Evolutionary conservation across 225 moss, liverwort and hornwort genomes (phyloP).

Genomic region (Sphagnum tenellum): DNA sequence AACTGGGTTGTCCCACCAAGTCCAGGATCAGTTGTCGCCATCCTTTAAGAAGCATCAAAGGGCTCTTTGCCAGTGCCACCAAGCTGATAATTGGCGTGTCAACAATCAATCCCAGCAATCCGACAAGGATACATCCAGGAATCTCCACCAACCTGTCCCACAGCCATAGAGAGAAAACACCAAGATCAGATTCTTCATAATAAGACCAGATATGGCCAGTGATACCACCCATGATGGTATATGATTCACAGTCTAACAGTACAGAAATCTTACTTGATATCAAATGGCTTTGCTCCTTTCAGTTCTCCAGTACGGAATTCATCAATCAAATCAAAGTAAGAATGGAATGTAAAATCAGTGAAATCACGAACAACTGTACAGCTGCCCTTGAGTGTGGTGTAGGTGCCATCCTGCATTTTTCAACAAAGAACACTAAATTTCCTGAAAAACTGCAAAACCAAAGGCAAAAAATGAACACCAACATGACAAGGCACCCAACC

Average conservation of each 20-base stretch:
- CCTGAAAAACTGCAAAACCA: too few species aligned
- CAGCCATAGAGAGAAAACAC: too few species aligned
- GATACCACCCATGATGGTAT: too few species aligned
- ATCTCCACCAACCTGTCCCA: constrained; percentile 45
- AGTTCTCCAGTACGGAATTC: constrained; percentile 56
- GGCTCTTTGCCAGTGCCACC: constrained; percentile 49
- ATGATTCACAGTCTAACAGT: not conserved
- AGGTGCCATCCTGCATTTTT: constrained; percentile 47
- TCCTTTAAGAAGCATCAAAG: constrained; percentile 67
- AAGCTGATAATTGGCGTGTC: constrained; percentile 49
- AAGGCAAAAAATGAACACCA: too few species aligned
- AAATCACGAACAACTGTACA: constrained; percentile 82
- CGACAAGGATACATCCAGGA: constrained; percentile 52
- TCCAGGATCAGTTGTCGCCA: constrained; percentile 65
- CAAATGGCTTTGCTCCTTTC: constrained; percentile 43
- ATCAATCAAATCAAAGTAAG: constrained; percentile 58
- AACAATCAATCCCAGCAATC: constrained; percentile 45
- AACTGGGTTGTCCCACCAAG: constrained; percentile 48
- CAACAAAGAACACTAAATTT: too few species aligned
- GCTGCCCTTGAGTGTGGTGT: constrained; percentile 51
- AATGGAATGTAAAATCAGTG: constrained; percentile 48
- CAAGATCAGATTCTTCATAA: too few species aligned
- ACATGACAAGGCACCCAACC: too few species aligned
- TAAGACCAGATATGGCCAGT: too few species aligned
- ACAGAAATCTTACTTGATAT: constrained; percentile 47